phyloP scores from a whole-genome alignment of 2,329 filamentous ascomycete species.

The Aspergillus sp. region DNA sequence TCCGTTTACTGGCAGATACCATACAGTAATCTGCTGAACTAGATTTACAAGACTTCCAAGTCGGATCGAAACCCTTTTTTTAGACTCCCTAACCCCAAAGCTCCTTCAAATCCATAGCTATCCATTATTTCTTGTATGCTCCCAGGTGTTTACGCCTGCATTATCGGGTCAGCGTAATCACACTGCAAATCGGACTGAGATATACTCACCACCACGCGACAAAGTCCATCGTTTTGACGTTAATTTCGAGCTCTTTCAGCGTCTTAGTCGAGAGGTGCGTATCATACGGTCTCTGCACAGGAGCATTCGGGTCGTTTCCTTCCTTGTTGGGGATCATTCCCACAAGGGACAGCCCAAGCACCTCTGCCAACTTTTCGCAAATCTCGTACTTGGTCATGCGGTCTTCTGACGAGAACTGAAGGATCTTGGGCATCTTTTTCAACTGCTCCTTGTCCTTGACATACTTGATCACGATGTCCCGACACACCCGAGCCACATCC shows the following conservation, averaged over 20 bases:
- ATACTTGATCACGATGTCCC: slow-evolving; percentile 66
- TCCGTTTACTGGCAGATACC: no score
- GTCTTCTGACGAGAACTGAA: slow-evolving; percentile 85
- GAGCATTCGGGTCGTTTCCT: slow-evolving; percentile 62
- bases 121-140: slow-evolving; percentile 18
- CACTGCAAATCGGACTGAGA: not conserved
- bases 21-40: no score
- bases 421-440: slow-evolving; percentile 54
- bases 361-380: slow-evolving; percentile 65
- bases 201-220: slow-evolving; percentile 62
- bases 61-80: not conserved
- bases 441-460: slow-evolving; percentile 43
- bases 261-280: slow-evolving; percentile 74
- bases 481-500: slow-evolving; percentile 71
- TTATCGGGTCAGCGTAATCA: slow-evolving; percentile 5
- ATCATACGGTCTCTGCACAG: slow-evolving; percentile 74
- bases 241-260: slow-evolving; percentile 64
- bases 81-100: not conserved
- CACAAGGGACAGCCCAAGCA: slow-evolving; percentile 64
- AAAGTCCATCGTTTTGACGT: slow-evolving; percentile 68
- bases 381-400: slow-evolving; percentile 86
- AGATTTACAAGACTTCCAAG: no score
- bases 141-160: slow-evolving; percentile 26
- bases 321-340: slow-evolving; percentile 59
- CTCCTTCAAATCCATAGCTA: not conserved